These are phyloP conservation scores for Phyllosticta ampelicida DNA, from an alignment of 2,329 filamentous ascomycete species.

Conservation along the genomic window DNA sequence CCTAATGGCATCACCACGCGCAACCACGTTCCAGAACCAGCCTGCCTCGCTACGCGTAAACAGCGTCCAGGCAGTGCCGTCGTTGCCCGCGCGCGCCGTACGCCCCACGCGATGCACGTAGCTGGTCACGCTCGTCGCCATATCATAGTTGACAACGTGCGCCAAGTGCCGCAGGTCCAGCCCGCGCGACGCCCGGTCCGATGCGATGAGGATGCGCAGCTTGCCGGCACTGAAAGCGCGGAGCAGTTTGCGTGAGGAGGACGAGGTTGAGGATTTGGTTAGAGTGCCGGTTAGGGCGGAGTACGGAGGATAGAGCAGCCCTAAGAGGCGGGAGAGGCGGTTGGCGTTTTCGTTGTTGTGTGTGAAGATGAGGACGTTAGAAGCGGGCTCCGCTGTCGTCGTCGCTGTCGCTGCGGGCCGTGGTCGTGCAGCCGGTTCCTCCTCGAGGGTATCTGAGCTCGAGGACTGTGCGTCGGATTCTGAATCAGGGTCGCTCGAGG, in stretches of 20 bases:
- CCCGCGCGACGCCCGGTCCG: slow-evolving; percentile 85
- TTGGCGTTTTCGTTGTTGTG: slow-evolving; percentile 80
- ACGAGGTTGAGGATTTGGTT: slow-evolving; percentile 67
- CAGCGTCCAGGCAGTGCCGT: slow-evolving; percentile 75
- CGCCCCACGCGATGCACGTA: slow-evolving; percentile 91
- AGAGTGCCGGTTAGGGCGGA: slow-evolving; percentile 54
- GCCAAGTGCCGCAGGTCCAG: slow-evolving; percentile 70
- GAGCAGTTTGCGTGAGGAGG: slow-evolving; percentile 56
- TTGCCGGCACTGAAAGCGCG: slow-evolving; percentile 52
- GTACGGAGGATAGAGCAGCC: slow-evolving; percentile 51
- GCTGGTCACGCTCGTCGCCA: slow-evolving; percentile 66
- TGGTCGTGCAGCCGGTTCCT: slow-evolving; percentile 7
- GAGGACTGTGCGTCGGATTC: slow-evolving; percentile 8
- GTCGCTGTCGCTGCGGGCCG: neutral
- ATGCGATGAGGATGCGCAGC: slow-evolving; percentile 70
- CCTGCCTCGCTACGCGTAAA: slow-evolving; percentile 71
- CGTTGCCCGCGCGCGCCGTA: slow-evolving; percentile 69
- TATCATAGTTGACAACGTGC: slow-evolving; percentile 89
- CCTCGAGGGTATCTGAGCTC: neutral
- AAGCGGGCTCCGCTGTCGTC: slow-evolving; percentile 16
- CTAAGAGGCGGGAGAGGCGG: slow-evolving; percentile 73
- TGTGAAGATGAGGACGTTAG: slow-evolving; percentile 66
- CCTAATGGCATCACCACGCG: slow-evolving; percentile 41
- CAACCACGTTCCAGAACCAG: slow-evolving; percentile 87
- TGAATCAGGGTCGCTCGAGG: slow-evolving; percentile 12